Evolutionary conservation across 2,329 filamentous ascomycete genomes (phyloP).

Genomic region (Fusarium sp.): DNA sequence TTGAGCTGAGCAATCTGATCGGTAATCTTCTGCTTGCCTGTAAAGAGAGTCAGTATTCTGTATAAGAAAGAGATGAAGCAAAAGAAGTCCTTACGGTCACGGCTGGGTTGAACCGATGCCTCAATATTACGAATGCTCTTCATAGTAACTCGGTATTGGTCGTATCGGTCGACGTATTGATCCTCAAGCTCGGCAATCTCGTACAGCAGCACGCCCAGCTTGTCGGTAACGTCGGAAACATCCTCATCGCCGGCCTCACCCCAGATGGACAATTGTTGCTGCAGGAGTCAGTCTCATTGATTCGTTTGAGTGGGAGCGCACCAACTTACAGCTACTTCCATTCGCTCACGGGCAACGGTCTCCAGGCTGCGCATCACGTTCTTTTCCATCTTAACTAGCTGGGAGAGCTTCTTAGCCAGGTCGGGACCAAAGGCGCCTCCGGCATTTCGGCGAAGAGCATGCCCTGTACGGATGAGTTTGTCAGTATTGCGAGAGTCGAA

Average conservation of each 20-base stretch:
- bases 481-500: conserved; percentile 22
- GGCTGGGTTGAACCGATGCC: conserved; percentile 95
- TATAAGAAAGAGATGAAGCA: neutral
- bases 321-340: conserved; percentile 92
- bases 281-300: conserved; percentile 31
- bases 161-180: conserved; percentile 98
- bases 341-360: conserved; percentile 92
- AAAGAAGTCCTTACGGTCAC: conserved; percentile 79
- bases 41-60: conserved; percentile 15
- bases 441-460: conserved; percentile 78
- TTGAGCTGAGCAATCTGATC: conserved; percentile 99
- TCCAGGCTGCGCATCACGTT: conserved; percentile 99
- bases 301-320: too few relatives aligned
- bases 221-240: conserved; percentile 98
- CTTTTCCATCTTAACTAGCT: conserved; percentile 99
- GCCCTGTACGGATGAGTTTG: conserved; percentile 57
- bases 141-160: conserved; percentile 98
- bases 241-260: conserved; percentile 96
- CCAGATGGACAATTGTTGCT: conserved; percentile 99
- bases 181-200: conserved; percentile 99
- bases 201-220: conserved; percentile 96
- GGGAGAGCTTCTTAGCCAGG: conserved; percentile 95
- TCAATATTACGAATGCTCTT: conserved; percentile 99
- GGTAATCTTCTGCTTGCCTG: conserved; percentile 98
- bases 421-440: conserved; percentile 86